Evolutionary conservation across 2,329 filamentous ascomycete species (phyloP).

Genomic region (Nigrospora osmanthi): DNA sequence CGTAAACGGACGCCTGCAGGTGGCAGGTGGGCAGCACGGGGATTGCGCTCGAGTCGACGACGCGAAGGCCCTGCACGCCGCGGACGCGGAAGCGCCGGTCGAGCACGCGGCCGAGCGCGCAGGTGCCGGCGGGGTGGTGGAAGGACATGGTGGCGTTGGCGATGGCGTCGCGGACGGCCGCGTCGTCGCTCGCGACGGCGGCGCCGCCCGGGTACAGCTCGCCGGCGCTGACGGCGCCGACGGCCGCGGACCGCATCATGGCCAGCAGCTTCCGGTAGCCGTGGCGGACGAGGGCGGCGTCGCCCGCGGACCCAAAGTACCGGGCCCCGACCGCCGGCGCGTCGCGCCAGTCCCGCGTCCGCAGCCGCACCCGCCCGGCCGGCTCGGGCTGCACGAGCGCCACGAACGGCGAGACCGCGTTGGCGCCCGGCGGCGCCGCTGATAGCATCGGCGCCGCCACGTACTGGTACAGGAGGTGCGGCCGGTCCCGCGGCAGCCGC

Average conservation of each 20-base stretch:
- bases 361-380: slow-evolving; percentile 27
- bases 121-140: slow-evolving; percentile 12
- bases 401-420: slow-evolving; percentile 27
- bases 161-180: slow-evolving; percentile 7
- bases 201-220: slow-evolving; percentile 10
- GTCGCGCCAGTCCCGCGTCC: slow-evolving; percentile 41
- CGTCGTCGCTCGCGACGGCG: slow-evolving; percentile 7
- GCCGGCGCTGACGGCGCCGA: slow-evolving; percentile 2
- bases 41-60: slow-evolving; percentile 10
- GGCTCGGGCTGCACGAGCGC: slow-evolving; percentile 12
- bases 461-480: slow-evolving; percentile 9
- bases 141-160: slow-evolving; percentile 4
- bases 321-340: slow-evolving; percentile 41
- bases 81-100: slow-evolving; percentile 9
- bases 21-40: slow-evolving; percentile 10
- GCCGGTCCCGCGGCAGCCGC: slow-evolving; percentile 8
- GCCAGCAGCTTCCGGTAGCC: slow-evolving; percentile 8
- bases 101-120: slow-evolving; percentile 9
- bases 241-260: slow-evolving; percentile 7
- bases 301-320: slow-evolving; percentile 36
- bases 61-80: slow-evolving; percentile 8
- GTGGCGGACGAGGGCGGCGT: slow-evolving; percentile 7
- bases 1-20: slow-evolving; percentile 8
- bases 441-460: slow-evolving; percentile 22
- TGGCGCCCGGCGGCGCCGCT: slow-evolving; percentile 28